Evolutionary conservation across 495 filamentous ascomycete genomes (phyloP), one percentile per base, ranked within the genome.

Genomic region (Cenococcum geophilum): DNA sequence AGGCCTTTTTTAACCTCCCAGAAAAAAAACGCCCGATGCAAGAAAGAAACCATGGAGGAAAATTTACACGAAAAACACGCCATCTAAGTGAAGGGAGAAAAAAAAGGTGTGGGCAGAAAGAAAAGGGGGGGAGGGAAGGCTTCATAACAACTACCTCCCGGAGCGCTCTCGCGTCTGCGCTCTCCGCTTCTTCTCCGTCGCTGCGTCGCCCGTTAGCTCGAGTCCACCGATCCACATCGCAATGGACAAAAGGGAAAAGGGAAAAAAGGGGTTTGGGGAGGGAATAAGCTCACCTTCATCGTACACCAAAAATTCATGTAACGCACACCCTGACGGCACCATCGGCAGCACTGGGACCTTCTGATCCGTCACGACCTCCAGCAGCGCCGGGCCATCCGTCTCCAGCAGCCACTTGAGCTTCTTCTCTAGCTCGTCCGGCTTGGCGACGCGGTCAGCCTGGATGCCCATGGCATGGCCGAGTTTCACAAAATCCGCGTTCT

Each of bases 291-390:
- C 73, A 91, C 89, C 83, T 80, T 83, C 79, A 73, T 98, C 92
- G 74, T 90, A 98, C 20, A 92, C 80, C 69, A 96, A 76, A 77
- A 97, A 96, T 76, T 98, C 95, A 71, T 97, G 90, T 65, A 98
- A 79, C 60, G 80, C 95, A 60, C 79, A 83, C 34, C 95, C 93
- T 34, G 81, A 85, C 22, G 92, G 91, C 52, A 98, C 93, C 93
- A 97, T 97, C 20, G 93, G 93, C 55, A 98, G 77, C 16, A 98
- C 95, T 48, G 95, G 92, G n/a, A 97, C 89, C 83, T 97, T 96
- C 81, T 95, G 91, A 59, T 78, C 76, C 35, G 70, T 72, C 58
- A 77, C 75, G 25, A 78, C 66, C 70, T 78, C 76, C 58, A 78
- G 60, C 27, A 78, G 65, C 0, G 76, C 76, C 35, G 76, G 76